Evolutionary conservation across 352 stramenopile genomes (phyloP), one percentile per base, ranked within the genome.

Genomic region (Ochromonadaceae sp.): DNA sequence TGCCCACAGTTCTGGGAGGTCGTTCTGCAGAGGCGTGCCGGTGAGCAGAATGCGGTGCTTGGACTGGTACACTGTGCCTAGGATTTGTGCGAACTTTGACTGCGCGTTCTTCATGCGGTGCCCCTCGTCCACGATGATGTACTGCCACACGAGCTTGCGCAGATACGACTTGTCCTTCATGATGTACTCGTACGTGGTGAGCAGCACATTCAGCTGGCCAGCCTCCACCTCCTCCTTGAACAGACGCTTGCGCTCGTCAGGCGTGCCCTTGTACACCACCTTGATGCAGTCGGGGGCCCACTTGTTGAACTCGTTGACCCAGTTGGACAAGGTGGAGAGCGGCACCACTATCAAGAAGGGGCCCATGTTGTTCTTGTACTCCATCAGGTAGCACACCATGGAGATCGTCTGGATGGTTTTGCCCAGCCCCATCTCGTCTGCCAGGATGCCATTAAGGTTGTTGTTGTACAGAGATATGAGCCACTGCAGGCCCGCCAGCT

Each of bases 101-200:
- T 97, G 79, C 38, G 94, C 90, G 74, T 99, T 99, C 79, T 98
- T 98, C 73, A 98, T 93, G 40, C 91, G 79, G 72, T 98, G 92
- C n/a, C 90, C 92, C 73, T 99, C 92, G 70, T 98, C 92, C 59
- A 98, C 95, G 49, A 98, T 86, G 66, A 96, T 70, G 74, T 97
- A 98, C 66, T 93, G 84, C 93, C 93, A 94, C 60, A 88, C 81
- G 67, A 96, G 88, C 73, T 95, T 96, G 65, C 85, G 78, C 39
- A 99, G 74, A 44, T 80, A 89, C 39, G 90, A 82, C 17, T 89
- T 91, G 77, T 99, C 93, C 52, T 95, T 95, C 71, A 97, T 97
- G 14, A 89, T 63, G 80, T 98, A 97, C 69, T 99, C 93, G 67
- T 98, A 99, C 0, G 92, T 98, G 3, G 92, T 98, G 39, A 99